Conservation (phyloP, 352 stramenopile genomes). For the Aphanomyces invadans region DNA sequence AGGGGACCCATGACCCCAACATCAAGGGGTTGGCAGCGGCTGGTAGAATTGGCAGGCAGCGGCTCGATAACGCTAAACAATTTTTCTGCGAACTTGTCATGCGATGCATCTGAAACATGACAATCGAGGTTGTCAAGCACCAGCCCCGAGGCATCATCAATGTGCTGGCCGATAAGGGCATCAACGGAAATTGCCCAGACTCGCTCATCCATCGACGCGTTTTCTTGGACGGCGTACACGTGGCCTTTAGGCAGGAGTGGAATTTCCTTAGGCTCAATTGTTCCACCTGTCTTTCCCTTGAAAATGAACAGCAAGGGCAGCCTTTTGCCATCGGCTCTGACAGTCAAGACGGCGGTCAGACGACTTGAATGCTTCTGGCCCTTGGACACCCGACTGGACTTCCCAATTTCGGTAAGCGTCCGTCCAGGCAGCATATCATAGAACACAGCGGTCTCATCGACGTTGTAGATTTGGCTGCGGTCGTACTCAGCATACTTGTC, state of each 20-base stretch:
- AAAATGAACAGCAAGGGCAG: neutral
- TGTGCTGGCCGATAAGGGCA: neutral
- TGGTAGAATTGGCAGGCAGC: neutral
- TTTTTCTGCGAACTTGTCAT: neutral
- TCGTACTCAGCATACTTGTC: neutral
- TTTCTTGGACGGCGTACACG: neutral
- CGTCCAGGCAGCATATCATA: neutral
- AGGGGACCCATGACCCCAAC: slow-evolving; percentile 1
- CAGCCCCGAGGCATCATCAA: neutral
- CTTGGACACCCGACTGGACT: neutral
- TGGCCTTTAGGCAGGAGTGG: neutral
- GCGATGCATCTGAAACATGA: neutral
- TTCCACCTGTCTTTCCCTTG: neutral
- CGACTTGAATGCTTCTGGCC: neutral
- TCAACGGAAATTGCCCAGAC: neutral
- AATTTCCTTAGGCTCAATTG: neutral
- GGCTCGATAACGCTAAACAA: neutral
- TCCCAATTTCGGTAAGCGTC: neutral
- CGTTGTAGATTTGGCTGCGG: neutral
- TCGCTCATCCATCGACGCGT: slow-evolving; percentile 3
- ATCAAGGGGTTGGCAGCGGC: neutral
- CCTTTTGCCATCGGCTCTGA: neutral
- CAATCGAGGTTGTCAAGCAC: neutral
- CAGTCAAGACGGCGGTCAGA: neutral
- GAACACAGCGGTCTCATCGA: neutral